Evolutionary conservation across 1,139 yeast genomes (phyloP).

Genomic region (Blastobotrys petasosporus): DNA sequence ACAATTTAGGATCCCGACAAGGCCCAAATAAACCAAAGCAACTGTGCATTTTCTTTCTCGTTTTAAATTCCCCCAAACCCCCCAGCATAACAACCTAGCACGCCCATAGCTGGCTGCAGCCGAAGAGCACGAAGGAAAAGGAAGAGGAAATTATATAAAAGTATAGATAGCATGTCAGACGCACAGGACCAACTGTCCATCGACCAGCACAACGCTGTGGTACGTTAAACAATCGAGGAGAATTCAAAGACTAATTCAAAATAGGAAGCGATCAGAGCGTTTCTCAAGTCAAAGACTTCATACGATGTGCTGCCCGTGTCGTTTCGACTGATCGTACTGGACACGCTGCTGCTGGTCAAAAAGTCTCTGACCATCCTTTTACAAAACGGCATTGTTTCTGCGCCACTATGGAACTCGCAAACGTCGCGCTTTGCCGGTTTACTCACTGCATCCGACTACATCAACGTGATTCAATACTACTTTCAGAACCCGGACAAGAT

Average conservation of each 20-base stretch:
- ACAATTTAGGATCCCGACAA: too few relatives aligned
- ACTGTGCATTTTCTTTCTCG: too few relatives aligned
- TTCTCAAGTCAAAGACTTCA: constrained; percentile 84
- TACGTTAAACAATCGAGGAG: neutral
- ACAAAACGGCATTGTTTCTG: constrained; percentile 92
- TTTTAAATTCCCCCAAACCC: neutral
- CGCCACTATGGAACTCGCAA: constrained; percentile 93
- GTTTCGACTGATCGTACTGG: constrained; percentile 86
- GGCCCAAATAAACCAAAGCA: too few relatives aligned
- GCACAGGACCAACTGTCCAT: constrained; percentile 1
- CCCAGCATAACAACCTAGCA: neutral
- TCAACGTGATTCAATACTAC: constrained; percentile 92
- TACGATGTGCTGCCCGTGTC: constrained; percentile 97
- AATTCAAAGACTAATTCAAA: neutral
- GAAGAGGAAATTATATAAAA: too few relatives aligned
- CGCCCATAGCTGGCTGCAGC: too few relatives aligned
- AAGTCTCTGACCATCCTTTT: constrained; percentile 83
- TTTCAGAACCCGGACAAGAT: constrained; percentile 86
- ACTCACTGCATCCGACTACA: constrained; percentile 85
- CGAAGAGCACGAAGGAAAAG: too few relatives aligned
- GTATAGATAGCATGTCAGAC: constrained; percentile 1
- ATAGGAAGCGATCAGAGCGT: constrained; percentile 59
- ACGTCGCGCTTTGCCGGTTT: constrained; percentile 91
- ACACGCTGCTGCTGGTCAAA: constrained; percentile 83
- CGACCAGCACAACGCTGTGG: constrained; percentile 9